Percentiles rank a stretch among this genome's conserved stretches.
Conservation (phyloP, 176 grass and related monocot genomes). For the Themeda triandra region DNA sequence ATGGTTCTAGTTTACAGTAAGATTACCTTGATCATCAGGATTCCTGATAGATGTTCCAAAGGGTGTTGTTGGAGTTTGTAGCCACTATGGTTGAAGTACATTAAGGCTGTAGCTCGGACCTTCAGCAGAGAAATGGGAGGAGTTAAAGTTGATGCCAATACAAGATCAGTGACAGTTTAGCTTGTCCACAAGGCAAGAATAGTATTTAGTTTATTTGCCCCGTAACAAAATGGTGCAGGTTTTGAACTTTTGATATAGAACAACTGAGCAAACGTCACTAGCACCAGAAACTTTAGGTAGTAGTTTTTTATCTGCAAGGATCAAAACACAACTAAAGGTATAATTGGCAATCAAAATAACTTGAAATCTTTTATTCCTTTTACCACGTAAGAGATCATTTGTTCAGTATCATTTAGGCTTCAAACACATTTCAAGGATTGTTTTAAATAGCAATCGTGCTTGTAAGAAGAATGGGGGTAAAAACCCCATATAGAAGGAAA, state of each 20-base stretch:
- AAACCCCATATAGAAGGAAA: not conserved
- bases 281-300: constrained; percentile 6
- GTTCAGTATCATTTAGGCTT: not conserved
- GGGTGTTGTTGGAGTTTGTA: constrained; percentile 81
- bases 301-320: constrained; percentile 1
- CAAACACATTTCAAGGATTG: not conserved
- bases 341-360: not conserved
- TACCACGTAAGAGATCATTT: not conserved
- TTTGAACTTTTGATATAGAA: not conserved
- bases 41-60: constrained; percentile 54
- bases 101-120: constrained; percentile 69
- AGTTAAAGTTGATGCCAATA: constrained; percentile 9
- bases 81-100: constrained; percentile 67
- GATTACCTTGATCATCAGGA: constrained; percentile 77
- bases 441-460: not conserved
- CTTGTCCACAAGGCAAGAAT: constrained; percentile 11
- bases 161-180: not conserved
- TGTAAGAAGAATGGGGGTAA: not conserved
- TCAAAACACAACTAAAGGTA: not conserved
- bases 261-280: not conserved
- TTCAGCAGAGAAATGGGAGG: constrained; percentile 33
- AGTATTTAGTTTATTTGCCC: not conserved
- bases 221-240: not conserved
- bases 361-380: not conserved
- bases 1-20: constrained; percentile 22